These are phyloP conservation scores for Blastocystis sp. DNA, from an alignment of 352 stramenopile species.

Conservation along the genomic window DNA sequence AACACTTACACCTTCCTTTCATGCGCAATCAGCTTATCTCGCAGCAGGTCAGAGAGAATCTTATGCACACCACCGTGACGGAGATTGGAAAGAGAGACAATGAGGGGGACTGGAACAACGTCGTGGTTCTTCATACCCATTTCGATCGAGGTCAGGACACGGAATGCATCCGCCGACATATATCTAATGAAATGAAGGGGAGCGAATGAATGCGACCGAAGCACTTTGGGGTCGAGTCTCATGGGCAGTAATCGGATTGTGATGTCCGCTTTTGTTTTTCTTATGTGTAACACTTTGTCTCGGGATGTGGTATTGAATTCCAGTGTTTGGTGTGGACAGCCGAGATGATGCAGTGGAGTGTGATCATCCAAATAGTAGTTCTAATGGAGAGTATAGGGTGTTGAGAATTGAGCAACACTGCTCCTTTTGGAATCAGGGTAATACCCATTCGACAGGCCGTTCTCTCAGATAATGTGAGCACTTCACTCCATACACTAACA, in stretches of 20 bases:
- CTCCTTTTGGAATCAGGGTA: not conserved
- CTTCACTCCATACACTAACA: not conserved
- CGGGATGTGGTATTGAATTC: too few relatives aligned
- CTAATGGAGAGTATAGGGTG: too few relatives aligned
- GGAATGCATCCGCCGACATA: conserved; percentile 90
- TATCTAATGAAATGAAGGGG: conserved; percentile 72
- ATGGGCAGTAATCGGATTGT: conserved; percentile 69
- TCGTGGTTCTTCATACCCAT: conserved; percentile 98
- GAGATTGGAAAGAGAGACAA: conserved; percentile 91
- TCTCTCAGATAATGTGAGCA: too few relatives aligned
- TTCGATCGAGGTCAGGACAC: conserved; percentile 95
- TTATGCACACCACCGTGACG: conserved; percentile 94
- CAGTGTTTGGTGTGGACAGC: too few relatives aligned
- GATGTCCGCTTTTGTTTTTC: too few relatives aligned
- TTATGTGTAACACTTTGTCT: too few relatives aligned
- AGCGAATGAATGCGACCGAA: conserved; percentile 75
- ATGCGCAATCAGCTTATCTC: conserved; percentile 96
- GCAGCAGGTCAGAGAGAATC: conserved; percentile 89
- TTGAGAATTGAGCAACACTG: too few relatives aligned
- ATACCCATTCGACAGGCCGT: not conserved
- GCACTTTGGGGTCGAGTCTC: conserved; percentile 78
- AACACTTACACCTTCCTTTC: conserved; percentile 87
- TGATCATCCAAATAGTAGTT: too few relatives aligned
- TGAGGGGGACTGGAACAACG: conserved; percentile 91
- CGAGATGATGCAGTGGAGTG: too few relatives aligned